Percentiles rank a stretch among this genome's conserved stretches.
Conservation (phyloP, 352 stramenopile genomes). For the Pythium aristosporum region DNA sequence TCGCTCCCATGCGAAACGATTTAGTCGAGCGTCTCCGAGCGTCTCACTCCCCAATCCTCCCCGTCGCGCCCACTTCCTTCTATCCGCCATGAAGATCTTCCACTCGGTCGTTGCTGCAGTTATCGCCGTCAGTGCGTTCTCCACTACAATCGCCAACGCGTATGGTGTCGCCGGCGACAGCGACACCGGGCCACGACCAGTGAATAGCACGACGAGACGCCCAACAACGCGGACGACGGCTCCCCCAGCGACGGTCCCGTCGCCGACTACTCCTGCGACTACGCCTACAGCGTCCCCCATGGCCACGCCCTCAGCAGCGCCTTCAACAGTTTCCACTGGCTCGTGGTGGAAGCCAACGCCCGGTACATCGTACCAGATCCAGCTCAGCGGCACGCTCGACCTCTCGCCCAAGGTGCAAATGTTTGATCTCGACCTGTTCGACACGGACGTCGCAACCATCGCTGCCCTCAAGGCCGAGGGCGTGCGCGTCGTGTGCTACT, state of each 20-base stretch:
- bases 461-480: constrained; percentile 27
- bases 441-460: constrained; percentile 33
- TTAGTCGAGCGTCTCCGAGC: not conserved
- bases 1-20: too few relatives aligned
- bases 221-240: not conserved
- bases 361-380: constrained; percentile 41
- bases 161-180: not conserved
- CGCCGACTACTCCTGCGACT: not conserved
- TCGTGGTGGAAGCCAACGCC: constrained; percentile 43
- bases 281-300: not conserved
- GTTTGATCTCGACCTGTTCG: constrained; percentile 46
- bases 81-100: not conserved
- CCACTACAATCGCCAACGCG: not conserved
- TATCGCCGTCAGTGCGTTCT: not conserved
- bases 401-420: constrained; percentile 33
- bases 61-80: not conserved
- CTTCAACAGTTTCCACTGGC: not conserved
- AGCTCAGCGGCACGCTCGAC: constrained; percentile 35
- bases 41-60: not conserved
- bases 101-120: not conserved
- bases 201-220: not conserved
- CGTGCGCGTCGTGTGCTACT: constrained; percentile 58
- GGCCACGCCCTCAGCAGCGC: too few relatives aligned
- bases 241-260: not conserved
- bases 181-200: not conserved